Conservation (phyloP, 2,329 filamentous ascomycete species). For the Ophiostoma sp. region DNA sequence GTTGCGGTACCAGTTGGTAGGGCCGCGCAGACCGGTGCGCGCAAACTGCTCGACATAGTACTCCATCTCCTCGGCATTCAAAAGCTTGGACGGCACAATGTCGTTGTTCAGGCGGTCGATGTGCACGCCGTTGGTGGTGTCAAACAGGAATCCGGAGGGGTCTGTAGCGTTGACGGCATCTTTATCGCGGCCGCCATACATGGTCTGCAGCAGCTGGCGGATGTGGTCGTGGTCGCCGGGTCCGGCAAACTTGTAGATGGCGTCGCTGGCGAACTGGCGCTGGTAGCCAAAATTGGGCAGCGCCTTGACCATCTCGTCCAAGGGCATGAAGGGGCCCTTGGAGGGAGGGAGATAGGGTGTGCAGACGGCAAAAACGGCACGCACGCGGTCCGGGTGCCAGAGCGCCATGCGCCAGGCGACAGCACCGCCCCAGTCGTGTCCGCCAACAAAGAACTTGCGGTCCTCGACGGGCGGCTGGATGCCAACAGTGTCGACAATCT, state of each 20-base stretch:
- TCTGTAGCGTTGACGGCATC: constrained; percentile 30
- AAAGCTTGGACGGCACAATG: constrained; percentile 52
- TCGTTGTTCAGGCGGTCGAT: constrained; percentile 44
- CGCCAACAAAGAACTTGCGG: constrained; percentile 63
- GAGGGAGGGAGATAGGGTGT: constrained; percentile 63
- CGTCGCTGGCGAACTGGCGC: constrained; percentile 66
- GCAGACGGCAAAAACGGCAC: constrained; percentile 72
- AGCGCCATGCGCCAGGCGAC: constrained; percentile 67
- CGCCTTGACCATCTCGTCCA: constrained; percentile 50
- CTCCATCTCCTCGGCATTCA: constrained; percentile 65
- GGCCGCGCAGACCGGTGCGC: constrained; percentile 69
- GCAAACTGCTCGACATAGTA: constrained; percentile 69
- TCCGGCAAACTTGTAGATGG: constrained; percentile 53
- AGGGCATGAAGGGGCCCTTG: constrained; percentile 44
- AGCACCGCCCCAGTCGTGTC: constrained; percentile 87
- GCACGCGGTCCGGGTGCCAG: constrained; percentile 67
- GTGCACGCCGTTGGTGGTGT: constrained; percentile 54
- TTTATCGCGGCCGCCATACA: constrained; percentile 62
- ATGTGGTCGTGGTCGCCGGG: constrained; percentile 48
- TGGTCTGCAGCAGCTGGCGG: constrained; percentile 60
- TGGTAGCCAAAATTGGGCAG: constrained; percentile 77
- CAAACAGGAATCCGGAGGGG: constrained; percentile 46
- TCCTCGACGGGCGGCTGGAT: constrained; percentile 37
- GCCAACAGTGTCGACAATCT: constrained; percentile 58
- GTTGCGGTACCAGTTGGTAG: constrained; percentile 84